phyloP scores from a whole-genome alignment of 2,329 filamentous ascomycete species.

The Penicillium verrucosum region DNA sequence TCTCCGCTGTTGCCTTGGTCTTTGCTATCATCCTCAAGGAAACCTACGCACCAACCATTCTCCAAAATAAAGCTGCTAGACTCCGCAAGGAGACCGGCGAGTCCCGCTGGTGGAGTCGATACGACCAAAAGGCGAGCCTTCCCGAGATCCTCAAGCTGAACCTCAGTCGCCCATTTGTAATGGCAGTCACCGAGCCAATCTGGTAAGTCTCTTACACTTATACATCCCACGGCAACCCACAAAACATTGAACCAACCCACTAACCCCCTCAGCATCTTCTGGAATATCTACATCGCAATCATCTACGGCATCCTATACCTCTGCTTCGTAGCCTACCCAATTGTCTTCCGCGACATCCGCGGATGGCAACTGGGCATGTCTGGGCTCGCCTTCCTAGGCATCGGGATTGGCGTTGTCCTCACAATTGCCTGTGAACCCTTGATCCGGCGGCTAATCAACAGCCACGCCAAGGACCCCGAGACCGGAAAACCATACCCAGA shows the following conservation, averaged over 20 bases:
- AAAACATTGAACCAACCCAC: neutral
- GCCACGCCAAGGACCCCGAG: constrained; percentile 68
- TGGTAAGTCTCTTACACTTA: constrained; percentile 51
- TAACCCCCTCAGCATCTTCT: constrained; percentile 60
- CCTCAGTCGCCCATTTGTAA: constrained; percentile 71
- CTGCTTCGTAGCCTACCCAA: constrained; percentile 86
- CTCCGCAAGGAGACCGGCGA: constrained; percentile 68
- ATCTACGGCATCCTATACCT: constrained; percentile 86
- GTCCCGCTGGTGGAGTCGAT: constrained; percentile 72
- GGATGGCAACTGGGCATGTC: constrained; percentile 73
- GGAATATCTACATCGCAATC: constrained; percentile 68
- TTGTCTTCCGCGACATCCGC: constrained; percentile 71
- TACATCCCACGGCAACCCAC: neutral
- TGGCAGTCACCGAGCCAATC: constrained; percentile 80
- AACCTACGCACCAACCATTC: constrained; percentile 70
- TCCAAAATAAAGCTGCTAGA: constrained; percentile 63
- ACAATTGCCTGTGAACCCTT: constrained; percentile 61
- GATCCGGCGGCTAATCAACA: constrained; percentile 72
- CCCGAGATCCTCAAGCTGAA: constrained; percentile 68
- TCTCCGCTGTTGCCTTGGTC: constrained; percentile 60
- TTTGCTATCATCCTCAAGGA: constrained; percentile 64
- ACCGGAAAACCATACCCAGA: constrained; percentile 74
- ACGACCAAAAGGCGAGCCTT: constrained; percentile 69
- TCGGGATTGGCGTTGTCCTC: constrained; percentile 56
- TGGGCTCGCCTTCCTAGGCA: constrained; percentile 75